A percentile compares a stretch with the other conserved stretches of the same genome.
Conservation (phyloP, 805 yeast species). For the Schizosaccharomyces japonicus region DNA sequence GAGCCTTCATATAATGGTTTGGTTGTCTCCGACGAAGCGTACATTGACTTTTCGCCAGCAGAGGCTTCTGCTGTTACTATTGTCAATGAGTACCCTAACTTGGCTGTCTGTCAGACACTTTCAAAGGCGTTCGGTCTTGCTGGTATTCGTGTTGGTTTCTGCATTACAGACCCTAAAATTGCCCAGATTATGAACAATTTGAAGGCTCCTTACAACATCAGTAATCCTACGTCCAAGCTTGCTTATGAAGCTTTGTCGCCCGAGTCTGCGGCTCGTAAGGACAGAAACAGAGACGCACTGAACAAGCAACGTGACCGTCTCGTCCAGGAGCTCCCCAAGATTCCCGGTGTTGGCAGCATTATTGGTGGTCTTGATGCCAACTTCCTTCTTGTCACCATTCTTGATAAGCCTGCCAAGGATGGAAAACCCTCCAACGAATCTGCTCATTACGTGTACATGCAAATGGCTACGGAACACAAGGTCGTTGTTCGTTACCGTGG, state of each 20-base stretch:
- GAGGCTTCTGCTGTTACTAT: slow-evolving; percentile 48
- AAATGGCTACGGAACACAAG: slow-evolving; percentile 43
- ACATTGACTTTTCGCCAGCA: slow-evolving; percentile 52
- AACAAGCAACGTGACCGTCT: slow-evolving; percentile 32
- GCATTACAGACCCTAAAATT: slow-evolving; percentile 38
- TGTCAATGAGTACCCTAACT: slow-evolving; percentile 58
- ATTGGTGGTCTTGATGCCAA: slow-evolving; percentile 78
- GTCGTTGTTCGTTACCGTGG: slow-evolving; percentile 88
- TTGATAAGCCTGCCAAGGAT: slow-evolving; percentile 22
- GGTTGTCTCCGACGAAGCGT: slow-evolving; percentile 74
- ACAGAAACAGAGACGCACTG: slow-evolving; percentile 26
- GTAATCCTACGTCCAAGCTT: slow-evolving; percentile 50
- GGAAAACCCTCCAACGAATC: slow-evolving; percentile 44
- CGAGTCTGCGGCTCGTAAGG: slow-evolving; percentile 37
- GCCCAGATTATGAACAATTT: slow-evolving; percentile 55
- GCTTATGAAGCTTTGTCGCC: slow-evolving; percentile 49
- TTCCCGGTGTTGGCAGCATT: slow-evolving; percentile 44
- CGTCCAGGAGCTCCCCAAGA: slow-evolving; percentile 26
- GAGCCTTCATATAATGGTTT: slow-evolving; percentile 43
- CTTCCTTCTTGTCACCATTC: slow-evolving; percentile 51
- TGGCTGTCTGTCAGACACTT: slow-evolving; percentile 73
- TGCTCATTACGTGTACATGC: slow-evolving; percentile 43
- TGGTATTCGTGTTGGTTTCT: slow-evolving; percentile 64
- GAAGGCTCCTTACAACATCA: slow-evolving; percentile 91
- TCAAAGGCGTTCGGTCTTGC: slow-evolving; percentile 93